phyloP scores from a whole-genome alignment of 305 asterid species.

The Fraxinus greggii region DNA sequence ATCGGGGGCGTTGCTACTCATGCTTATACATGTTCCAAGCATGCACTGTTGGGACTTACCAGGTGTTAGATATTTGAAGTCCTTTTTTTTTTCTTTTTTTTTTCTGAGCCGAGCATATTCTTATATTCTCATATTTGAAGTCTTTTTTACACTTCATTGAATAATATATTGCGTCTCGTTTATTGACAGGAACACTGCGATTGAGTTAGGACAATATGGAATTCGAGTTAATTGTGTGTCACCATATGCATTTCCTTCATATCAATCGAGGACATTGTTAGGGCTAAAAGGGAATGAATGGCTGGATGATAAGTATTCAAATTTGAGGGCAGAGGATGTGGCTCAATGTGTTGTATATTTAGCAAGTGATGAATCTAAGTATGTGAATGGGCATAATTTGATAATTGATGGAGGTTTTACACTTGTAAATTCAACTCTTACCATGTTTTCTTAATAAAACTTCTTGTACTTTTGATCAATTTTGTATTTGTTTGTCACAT shows the following conservation, averaged over 20 bases:
- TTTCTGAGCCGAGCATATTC: background rate
- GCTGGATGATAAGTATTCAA: background rate
- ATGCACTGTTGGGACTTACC: constrained; percentile 24
- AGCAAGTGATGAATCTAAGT: constrained; percentile 28
- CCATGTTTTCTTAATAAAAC: background rate
- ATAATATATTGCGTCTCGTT: background rate
- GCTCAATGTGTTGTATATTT: constrained; percentile 24
- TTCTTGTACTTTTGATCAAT: background rate
- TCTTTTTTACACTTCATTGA: background rate
- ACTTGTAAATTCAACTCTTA: background rate
- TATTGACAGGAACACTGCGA: background rate
- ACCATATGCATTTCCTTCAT: constrained; percentile 27
- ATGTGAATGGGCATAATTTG: constrained; percentile 26
- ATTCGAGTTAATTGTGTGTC: constrained; percentile 35
- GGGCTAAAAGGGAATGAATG: constrained; percentile 6
- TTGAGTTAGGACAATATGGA: constrained; percentile 25
- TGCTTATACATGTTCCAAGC: constrained; percentile 31
- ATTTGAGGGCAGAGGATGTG: constrained; percentile 20
- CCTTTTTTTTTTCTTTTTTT: no score
- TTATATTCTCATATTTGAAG: background rate
- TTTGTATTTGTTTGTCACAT: background rate
- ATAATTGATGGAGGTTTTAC: constrained; percentile 26
- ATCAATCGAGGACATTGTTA: background rate
- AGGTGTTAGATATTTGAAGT: background rate
- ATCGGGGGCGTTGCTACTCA: constrained; percentile 25